A percentile compares a stretch with the other conserved stretches of the same genome.
Evolutionary conservation across 75 land plant genomes (phyloP).

Genomic region (Selaginella tamariscina): DNA sequence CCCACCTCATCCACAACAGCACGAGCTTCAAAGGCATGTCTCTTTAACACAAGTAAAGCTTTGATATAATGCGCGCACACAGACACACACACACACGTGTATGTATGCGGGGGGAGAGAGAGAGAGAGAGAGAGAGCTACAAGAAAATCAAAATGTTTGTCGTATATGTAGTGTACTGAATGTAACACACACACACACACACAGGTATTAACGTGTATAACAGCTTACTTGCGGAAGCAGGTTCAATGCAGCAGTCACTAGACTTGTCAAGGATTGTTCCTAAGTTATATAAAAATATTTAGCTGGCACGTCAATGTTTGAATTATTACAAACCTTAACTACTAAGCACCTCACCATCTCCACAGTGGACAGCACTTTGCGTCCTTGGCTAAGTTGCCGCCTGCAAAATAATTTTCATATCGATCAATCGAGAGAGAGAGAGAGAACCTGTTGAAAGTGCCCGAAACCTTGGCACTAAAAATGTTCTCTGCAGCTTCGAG

Average conservation of each 20-base stretch:
- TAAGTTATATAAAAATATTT: constrained; percentile 17
- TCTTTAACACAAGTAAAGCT: neutral
- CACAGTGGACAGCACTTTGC: constrained; percentile 63
- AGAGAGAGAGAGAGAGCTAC: too few species aligned
- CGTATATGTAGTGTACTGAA: too few species aligned
- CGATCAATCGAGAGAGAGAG: neutral
- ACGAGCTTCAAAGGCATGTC: constrained; percentile 50
- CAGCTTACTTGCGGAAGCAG: constrained; percentile 74
- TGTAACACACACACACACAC: too few species aligned
- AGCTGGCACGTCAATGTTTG: neutral
- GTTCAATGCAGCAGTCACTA: constrained; percentile 68
- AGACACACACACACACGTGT: too few species aligned
- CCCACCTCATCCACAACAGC: constrained; percentile 73
- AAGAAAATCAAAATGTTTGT: too few species aligned
- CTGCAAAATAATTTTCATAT: constrained; percentile 21
- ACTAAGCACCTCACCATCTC: constrained; percentile 68
- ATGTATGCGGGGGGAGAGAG: too few species aligned
- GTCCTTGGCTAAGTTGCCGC: constrained; percentile 71
- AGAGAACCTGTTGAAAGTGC: constrained; percentile 80
- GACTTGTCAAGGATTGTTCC: constrained; percentile 79
- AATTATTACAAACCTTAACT: constrained; percentile 41
- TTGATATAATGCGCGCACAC: too few species aligned
- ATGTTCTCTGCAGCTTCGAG: constrained; percentile 57
- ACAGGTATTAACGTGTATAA: too few species aligned
- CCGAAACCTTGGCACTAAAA: constrained; percentile 80